phyloP scores from a whole-genome alignment of 345 rosid species.

The Geranium brycei region DNA sequence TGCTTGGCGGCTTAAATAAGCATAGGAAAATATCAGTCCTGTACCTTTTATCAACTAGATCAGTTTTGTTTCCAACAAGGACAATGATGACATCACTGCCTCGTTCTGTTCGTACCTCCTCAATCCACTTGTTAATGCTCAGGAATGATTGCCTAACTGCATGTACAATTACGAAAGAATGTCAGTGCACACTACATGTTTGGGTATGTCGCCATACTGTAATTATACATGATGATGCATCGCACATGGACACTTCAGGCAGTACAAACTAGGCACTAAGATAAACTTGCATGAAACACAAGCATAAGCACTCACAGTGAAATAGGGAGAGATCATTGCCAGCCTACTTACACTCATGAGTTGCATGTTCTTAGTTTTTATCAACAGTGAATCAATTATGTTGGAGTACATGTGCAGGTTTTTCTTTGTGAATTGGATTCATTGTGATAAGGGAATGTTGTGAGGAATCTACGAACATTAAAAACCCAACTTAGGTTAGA shows the following conservation, averaged over 20 bases:
- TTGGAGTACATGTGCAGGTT: too few relatives aligned
- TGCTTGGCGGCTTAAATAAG: too few relatives aligned
- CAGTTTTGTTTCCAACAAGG: conserved; percentile 85
- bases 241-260: background rate
- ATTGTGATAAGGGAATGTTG: background rate
- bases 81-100: conserved; percentile 85
- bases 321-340: background rate
- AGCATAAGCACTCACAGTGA: background rate
- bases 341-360: background rate
- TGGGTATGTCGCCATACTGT: background rate
- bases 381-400: too few relatives aligned
- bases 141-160: conserved; percentile 83
- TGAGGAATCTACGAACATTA: too few relatives aligned
- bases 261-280: background rate
- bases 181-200: background rate
- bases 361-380: too few relatives aligned
- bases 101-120: conserved; percentile 77
- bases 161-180: conserved; percentile 7
- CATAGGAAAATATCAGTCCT: background rate
- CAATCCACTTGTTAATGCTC: conserved; percentile 87
- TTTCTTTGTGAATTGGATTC: background rate
- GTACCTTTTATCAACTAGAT: conserved; percentile 75
- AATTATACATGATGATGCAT: background rate
- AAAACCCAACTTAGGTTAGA: background rate
- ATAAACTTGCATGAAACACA: background rate